These are phyloP conservation scores for Verticillium longisporum DNA, from an alignment of 2,329 filamentous ascomycete species.

Conservation along the genomic window DNA sequence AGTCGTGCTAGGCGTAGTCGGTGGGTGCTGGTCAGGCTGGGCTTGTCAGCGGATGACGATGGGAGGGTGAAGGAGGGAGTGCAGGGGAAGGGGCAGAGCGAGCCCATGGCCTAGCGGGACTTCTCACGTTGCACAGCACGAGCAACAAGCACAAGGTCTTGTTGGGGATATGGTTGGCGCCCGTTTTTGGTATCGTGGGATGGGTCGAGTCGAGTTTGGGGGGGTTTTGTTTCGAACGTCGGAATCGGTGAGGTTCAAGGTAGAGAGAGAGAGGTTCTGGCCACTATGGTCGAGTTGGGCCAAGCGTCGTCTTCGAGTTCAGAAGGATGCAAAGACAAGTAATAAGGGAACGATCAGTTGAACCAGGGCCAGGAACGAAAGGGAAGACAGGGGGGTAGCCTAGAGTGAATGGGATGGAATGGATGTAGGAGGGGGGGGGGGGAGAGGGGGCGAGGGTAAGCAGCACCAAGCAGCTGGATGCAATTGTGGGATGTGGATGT, in stretches of 20 bases:
- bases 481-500: neutral
- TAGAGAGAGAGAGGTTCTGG: constrained; percentile 20
- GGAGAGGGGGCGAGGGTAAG: neutral
- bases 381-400: neutral
- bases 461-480: neutral
- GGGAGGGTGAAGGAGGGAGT: constrained; percentile 17
- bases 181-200: neutral
- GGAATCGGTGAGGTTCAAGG: neutral
- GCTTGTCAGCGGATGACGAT: neutral
- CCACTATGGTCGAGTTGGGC: constrained; percentile 18
- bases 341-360: neutral
- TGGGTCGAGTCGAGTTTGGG: neutral
- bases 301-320: neutral
- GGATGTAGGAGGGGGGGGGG: neutral
- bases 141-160: neutral
- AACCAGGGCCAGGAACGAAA: neutral
- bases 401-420: neutral
- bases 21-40: neutral
- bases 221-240: neutral
- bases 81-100: constrained; percentile 11
- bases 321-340: neutral
- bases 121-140: neutral
- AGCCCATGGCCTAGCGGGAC: neutral
- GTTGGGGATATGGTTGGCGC: neutral
- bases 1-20: neutral